These are phyloP conservation scores for Nyssa sinensis DNA, from an alignment of 148 eudicot species.

Conservation along the genomic window DNA sequence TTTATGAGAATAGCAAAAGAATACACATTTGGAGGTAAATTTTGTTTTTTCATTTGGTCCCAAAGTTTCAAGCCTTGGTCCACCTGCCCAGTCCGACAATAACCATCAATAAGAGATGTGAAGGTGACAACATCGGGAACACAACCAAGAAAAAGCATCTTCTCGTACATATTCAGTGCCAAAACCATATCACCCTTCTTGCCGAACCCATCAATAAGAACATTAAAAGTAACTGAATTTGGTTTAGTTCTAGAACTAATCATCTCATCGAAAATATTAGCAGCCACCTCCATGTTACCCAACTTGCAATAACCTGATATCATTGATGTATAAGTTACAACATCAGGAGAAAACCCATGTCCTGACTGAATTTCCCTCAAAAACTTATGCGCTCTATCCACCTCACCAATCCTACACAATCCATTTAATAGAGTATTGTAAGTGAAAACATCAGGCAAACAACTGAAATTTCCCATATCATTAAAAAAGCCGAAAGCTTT, in stretches of 20 bases:
- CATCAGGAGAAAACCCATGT: conserved; percentile 53
- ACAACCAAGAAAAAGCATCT: conserved; percentile 58
- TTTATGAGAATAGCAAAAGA: conserved; percentile 65
- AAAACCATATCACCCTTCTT: conserved; percentile 63
- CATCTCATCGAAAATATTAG: conserved; percentile 57
- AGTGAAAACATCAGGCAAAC: conserved; percentile 61
- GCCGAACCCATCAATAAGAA: conserved; percentile 76
- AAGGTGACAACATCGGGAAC: conserved; percentile 79
- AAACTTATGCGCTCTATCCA: conserved; percentile 53
- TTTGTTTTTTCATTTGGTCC: conserved; percentile 54
- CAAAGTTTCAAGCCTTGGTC: conserved; percentile 63
- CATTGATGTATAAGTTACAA: conserved; percentile 68
- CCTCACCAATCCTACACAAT: conserved; percentile 51
- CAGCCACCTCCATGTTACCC: conserved; percentile 69
- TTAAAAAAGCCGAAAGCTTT: conserved; percentile 52
- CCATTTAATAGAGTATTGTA: conserved; percentile 71
- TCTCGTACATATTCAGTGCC: conserved; percentile 48
- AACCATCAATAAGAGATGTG: conserved; percentile 66
- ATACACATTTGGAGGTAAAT: conserved; percentile 60
- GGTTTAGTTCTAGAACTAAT: conserved; percentile 57
- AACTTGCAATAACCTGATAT: conserved; percentile 73
- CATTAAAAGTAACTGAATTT: conserved; percentile 54
- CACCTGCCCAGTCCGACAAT: conserved; percentile 63
- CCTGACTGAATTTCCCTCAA: conserved; percentile 45
- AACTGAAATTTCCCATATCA: conserved; percentile 52